Evolutionary conservation across 2,329 filamentous ascomycete genomes (phyloP), one percentile per base, ranked within the genome.

Genomic region (Talaromyces sp.): DNA sequence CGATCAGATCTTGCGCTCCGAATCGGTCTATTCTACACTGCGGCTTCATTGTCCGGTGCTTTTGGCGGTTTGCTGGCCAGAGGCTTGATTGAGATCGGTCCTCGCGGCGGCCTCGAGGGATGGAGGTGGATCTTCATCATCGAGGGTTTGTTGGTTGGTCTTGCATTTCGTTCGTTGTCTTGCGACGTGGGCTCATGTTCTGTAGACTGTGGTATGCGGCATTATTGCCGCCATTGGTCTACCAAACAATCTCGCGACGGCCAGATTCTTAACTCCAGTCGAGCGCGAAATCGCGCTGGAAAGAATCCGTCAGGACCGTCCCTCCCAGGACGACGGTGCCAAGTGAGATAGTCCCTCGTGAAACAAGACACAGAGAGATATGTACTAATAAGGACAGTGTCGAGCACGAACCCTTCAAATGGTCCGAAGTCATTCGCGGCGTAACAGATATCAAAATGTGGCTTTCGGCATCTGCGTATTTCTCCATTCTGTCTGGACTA

Each of bases 21-120:
- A 4, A 87, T 90, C 57, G 87, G 86, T 33, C 76, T 89, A 5
- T 89, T 90, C 69, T 90, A 88, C 70, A 88, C 86, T 0, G 85
- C 86, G 1, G 86, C 86, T 0, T 87, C 86, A 1, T 73, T 89
- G 5, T 87, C 85, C 0, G 86, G 86, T 1, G 86, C 86, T 1
- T 88, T 88, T 69, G 85, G 85, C 31, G 86, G 84, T 5, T 78
- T 89, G 0, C 77, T 88, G 6, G 86, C 86, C 7, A 80, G 85
- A 9, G 86, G 85, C 0, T 75, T 89, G 5, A 82, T 83, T 0
- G 80, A 83, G n/a, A 87, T 89, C 63, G 84, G 81, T 0, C 79
- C 80, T 0, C 72, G 77, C 3, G 84, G 82, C 16, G 82, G 82
- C 0, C 74, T 86, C 3, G 81, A 80, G 64, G 81, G 80, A 3